Conservation (phyloP, 1,284 basidiomycete genomes). For the Microbotryum scabiosae region DNA sequence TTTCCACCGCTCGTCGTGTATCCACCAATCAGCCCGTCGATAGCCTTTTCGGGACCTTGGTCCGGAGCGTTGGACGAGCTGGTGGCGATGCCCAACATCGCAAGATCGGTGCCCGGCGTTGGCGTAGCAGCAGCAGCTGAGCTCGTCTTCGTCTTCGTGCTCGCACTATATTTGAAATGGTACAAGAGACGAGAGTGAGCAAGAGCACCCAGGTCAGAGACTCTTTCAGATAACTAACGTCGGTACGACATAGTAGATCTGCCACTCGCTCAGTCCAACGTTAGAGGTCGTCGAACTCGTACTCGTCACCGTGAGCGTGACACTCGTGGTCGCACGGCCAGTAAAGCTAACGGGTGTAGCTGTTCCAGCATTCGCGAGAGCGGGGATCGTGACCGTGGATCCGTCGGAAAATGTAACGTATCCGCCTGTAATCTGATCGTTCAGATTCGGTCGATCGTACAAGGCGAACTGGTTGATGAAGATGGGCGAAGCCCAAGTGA, state of each 20-base stretch:
- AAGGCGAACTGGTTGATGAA: conserved; percentile 6
- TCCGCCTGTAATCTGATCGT: conserved; percentile 14
- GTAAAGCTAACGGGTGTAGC: conserved; percentile 7
- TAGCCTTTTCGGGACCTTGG: conserved; percentile 14
- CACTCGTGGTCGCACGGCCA: conserved; percentile 7
- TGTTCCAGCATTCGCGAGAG: no score
- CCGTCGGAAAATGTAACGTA: not conserved
- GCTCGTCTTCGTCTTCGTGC: not conserved
- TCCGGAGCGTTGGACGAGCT: conserved; percentile 8
- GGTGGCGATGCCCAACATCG: conserved; percentile 5
- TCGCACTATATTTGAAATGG: no score
- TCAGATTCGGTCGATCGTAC: conserved; percentile 3
- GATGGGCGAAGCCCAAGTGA: conserved; percentile 7
- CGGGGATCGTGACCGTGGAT: not conserved
- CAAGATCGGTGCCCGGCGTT: conserved; percentile 9
- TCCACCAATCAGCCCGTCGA: conserved; percentile 15
- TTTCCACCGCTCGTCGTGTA: conserved; percentile 12
- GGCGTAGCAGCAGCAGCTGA: conserved; percentile 3
- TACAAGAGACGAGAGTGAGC: no score
- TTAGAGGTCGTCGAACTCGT: conserved; percentile 2
- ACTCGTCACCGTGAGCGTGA: conserved; percentile 20
- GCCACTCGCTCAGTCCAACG: conserved; percentile 29
- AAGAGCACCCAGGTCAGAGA: no score
- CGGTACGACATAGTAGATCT: conserved; percentile 6
- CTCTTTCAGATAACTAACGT: no score